Evolutionary conservation across 2,329 filamentous ascomycete species (phyloP), one percentile per base, ranked within the genome.

Genomic region (Trichothecium roseum): DNA sequence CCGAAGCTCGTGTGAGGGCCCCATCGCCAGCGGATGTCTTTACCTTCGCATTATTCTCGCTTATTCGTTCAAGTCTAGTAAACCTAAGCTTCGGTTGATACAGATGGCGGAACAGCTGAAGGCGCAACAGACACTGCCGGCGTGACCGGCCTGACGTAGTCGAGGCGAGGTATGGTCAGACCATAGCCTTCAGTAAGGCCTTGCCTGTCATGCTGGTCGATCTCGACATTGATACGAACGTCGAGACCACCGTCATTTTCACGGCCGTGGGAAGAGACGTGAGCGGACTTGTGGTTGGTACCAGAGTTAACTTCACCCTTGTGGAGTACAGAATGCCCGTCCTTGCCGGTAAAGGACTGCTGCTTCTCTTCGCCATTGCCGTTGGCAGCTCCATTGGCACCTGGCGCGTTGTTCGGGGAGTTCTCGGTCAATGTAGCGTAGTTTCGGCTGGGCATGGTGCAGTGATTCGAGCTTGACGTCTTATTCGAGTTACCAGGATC

Each of bases 351-450:
- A 37, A 64, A 64, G 2, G 52, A 50, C 14, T 40, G 43, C 15
- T 28, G n/a, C n/a, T 29, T 26, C 2, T 15, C 20, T 5, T 47
- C 46, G 6, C 39, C 42, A n/a, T 38, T 39, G 17, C 51, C 37
- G 15, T 49, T 42, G 45, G 45, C 49, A 22, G 53, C 52, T 12
- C 40, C 36, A 10, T 41, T 28, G 6, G 28, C 49, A 32, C 29
- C 48, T 41, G 39, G 31, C 3, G 34, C 30, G 37, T 68, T 68
- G 48, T 68, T 66, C 32, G 72, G 84, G n/a, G 79, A 77, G 57
- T 94, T 95, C 55, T 94, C 84, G 14, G 84, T 82, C 40, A 98
- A 79, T 29, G 84, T 81, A 49, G 89, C 89, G 70, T 85, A 98
- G 56, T 98, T 98, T 17, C 91, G 78, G 45, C 86, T 88, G 3